phyloP scores from a whole-genome alignment of 176 grass and related monocot genomes.

The Pharus latifolius region DNA sequence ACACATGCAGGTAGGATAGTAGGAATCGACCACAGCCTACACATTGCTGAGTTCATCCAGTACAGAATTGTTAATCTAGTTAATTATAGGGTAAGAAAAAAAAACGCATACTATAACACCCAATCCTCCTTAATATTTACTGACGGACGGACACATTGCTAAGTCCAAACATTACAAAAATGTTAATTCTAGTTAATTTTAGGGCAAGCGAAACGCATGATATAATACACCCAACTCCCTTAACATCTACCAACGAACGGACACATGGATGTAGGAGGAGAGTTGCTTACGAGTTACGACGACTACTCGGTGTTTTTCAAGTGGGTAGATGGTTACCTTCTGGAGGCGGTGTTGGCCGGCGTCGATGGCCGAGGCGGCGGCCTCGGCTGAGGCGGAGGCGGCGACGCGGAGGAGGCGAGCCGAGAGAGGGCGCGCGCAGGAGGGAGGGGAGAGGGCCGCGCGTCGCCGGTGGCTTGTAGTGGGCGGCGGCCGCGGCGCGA shows the following conservation, averaged over 20 bases:
- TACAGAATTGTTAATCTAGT: background rate
- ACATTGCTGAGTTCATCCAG: background rate
- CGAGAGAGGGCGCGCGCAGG: background rate
- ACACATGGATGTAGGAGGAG: background rate
- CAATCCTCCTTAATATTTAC: no score
- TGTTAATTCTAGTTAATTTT: background rate
- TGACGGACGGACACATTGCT: no score
- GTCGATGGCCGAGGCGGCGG: conserved; percentile 21
- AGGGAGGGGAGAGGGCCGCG: background rate
- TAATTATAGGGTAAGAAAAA: background rate
- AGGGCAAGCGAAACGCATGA: background rate
- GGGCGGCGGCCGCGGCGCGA: conserved; percentile 2
- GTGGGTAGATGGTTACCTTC: conserved; percentile 24
- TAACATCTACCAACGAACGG: background rate
- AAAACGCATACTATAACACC: background rate
- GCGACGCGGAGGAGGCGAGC: conserved; percentile 28
- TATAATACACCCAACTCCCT: background rate
- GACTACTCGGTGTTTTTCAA: background rate
- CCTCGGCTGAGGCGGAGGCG: conserved; percentile 1
- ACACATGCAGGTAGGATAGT: background rate
- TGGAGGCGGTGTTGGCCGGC: conserved; percentile 66
- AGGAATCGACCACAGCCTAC: background rate
- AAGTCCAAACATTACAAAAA: no score
- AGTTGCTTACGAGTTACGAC: background rate
- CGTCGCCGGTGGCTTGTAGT: background rate